Evolutionary conservation across 371 early-diverging fungal species (phyloP).

Genomic region (Neoconidiobolus thromboides): DNA sequence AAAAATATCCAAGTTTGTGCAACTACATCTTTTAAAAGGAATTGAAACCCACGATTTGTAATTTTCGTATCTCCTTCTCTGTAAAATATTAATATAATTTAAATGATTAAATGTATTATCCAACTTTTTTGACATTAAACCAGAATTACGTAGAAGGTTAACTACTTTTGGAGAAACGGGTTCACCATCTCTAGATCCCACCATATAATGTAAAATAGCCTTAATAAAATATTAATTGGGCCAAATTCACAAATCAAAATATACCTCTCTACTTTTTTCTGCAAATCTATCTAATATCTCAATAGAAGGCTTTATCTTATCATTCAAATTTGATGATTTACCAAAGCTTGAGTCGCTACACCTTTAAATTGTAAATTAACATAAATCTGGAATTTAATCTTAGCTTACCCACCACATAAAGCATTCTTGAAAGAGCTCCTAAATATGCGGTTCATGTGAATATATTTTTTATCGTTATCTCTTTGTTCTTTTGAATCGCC

Average conservation of each 20-base stretch:
- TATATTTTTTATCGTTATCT: too few species aligned
- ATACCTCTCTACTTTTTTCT: conserved; percentile 65
- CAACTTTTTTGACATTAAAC: conserved; percentile 49
- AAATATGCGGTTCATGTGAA: too few species aligned
- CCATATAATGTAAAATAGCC: conserved; percentile 78
- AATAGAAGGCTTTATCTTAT: conserved; percentile 40
- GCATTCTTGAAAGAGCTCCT: too few species aligned
- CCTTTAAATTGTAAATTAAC: too few species aligned
- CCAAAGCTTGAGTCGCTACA: too few species aligned
- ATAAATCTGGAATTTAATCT: too few species aligned
- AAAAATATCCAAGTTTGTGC: conserved; percentile 91
- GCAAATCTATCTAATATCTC: conserved; percentile 62
- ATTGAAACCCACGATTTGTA: conserved; percentile 92
- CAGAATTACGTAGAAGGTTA: conserved; percentile 48
- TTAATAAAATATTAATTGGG: conserved; percentile 6
- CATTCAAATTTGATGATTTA: too few species aligned
- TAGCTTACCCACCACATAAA: too few species aligned
- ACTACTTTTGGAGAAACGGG: conserved; percentile 28
- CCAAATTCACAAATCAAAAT: background rate
- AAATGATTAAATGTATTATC: background rate
- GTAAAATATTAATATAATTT: background rate
- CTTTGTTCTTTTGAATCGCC: too few species aligned
- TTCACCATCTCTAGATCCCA: conserved; percentile 61
- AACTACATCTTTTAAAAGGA: conserved; percentile 78
- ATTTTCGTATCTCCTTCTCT: conserved; percentile 31